Percentiles rank a stretch among this genome's conserved stretches.
These are phyloP conservation scores for Phylloporus sp. DNA, from an alignment of 768 basidiomycete genomes.

Conservation along the genomic window DNA sequence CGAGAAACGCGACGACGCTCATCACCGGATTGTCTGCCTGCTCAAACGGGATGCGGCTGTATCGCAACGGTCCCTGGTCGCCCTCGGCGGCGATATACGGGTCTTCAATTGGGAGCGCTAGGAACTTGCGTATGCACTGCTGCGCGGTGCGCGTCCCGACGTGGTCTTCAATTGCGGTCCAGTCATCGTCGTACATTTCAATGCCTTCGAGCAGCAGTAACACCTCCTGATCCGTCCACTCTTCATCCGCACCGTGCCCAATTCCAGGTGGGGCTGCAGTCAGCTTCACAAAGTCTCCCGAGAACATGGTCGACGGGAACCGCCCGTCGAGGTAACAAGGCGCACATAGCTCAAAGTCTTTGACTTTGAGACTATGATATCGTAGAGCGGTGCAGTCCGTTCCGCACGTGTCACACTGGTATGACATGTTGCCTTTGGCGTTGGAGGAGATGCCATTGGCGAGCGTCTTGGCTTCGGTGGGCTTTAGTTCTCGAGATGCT, in stretches of 20 bases:
- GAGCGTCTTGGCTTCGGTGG: constrained; percentile 65
- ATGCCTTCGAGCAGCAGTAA: constrained; percentile 89
- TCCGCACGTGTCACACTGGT: constrained; percentile 92
- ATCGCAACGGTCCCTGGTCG: constrained; percentile 71
- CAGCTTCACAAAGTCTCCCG: constrained; percentile 93
- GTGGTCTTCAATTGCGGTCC: constrained; percentile 89
- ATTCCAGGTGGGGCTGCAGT: constrained; percentile 37
- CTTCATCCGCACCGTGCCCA: constrained; percentile 45
- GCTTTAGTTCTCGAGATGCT: constrained; percentile 65
- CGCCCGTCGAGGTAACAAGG: constrained; percentile 95
- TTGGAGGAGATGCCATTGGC: constrained; percentile 47
- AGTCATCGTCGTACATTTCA: constrained; percentile 98
- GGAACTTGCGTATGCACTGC: constrained; percentile 93
- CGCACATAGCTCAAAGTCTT: constrained; percentile 85
- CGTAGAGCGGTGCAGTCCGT: constrained; percentile 85
- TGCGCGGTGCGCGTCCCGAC: constrained; percentile 89
- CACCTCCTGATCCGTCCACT: constrained; percentile 91
- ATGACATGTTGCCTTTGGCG: constrained; percentile 49
- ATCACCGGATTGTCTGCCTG: constrained; percentile 97
- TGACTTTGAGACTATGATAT: constrained; percentile 91
- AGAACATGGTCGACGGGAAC: constrained; percentile 94
- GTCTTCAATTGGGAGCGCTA: constrained; percentile 96
- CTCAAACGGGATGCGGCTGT: constrained; percentile 82
- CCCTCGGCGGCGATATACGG: constrained; percentile 79
- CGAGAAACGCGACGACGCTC: constrained; percentile 97